These are phyloP conservation scores for Pseudonitzschia delicatissima DNA, from an alignment of 108 stramenopile species.

Conservation along the genomic window DNA sequence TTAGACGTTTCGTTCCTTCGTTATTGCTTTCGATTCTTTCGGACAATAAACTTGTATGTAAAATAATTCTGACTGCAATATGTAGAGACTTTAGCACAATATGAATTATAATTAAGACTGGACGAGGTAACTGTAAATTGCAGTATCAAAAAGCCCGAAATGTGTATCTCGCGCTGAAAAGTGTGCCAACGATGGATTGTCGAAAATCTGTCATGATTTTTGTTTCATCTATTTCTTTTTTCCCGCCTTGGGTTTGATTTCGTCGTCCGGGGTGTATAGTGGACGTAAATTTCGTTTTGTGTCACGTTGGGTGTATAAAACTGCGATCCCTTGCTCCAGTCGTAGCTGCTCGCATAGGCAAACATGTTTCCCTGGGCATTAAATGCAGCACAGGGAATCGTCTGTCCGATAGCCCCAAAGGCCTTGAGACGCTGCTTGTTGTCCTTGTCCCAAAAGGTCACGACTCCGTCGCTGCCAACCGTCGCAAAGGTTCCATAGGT, in stretches of 20 bases:
- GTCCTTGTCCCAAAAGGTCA: slow-evolving; percentile 96
- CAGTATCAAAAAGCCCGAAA: too few relatives aligned
- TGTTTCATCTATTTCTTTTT: slow-evolving; percentile 12
- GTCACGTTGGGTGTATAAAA: slow-evolving; percentile 53
- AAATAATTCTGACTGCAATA: too few relatives aligned
- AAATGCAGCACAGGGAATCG: slow-evolving; percentile 83
- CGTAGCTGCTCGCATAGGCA: slow-evolving; percentile 91
- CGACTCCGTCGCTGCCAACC: slow-evolving; percentile 86
- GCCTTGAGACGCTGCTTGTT: slow-evolving; percentile 91
- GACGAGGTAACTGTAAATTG: too few relatives aligned
- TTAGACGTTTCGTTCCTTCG: too few relatives aligned
- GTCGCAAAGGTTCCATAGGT: slow-evolving; percentile 89
- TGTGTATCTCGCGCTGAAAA: too few relatives aligned
- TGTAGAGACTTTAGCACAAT: too few relatives aligned
- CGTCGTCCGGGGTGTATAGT: slow-evolving; percentile 77
- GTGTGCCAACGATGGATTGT: too few relatives aligned
- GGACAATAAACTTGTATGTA: too few relatives aligned
- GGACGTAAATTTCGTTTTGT: slow-evolving; percentile 83
- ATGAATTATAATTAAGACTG: too few relatives aligned
- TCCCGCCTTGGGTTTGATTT: slow-evolving; percentile 87
- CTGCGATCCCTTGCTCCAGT: slow-evolving; percentile 86
- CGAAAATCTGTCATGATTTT: too few relatives aligned
- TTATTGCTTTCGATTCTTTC: too few relatives aligned
- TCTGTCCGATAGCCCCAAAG: slow-evolving; percentile 56
- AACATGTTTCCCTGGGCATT: slow-evolving; percentile 87